Percentiles rank a stretch among this genome's conserved stretches.
Conservation (phyloP, 805 yeast species). For the Candida manassasensis region DNA sequence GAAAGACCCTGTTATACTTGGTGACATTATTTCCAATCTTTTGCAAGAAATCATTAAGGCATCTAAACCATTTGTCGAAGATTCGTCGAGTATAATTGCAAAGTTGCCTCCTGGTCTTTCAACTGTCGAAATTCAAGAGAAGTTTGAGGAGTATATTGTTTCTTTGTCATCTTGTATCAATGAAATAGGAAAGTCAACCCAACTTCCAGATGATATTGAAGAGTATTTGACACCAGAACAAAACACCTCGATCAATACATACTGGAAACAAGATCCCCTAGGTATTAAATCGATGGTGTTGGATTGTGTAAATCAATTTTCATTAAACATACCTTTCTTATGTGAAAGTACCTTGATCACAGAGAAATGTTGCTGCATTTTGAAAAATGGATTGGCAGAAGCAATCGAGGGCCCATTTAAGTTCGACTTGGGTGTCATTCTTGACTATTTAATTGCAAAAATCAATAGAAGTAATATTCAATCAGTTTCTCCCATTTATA, state of each 20-base stretch:
- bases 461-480: constrained; percentile 20
- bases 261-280: constrained; percentile 49
- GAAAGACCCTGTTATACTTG: constrained; percentile 37
- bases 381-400: constrained; percentile 64
- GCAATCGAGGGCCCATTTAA: constrained; percentile 62
- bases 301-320: constrained; percentile 36
- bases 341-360: constrained; percentile 46
- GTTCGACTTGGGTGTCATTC: constrained; percentile 37
- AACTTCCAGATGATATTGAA: constrained; percentile 55
- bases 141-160: constrained; percentile 41
- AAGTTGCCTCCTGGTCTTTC: neutral
- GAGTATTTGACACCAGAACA: constrained; percentile 34
- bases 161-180: constrained; percentile 60
- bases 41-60: constrained; percentile 14
- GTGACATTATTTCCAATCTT: constrained; percentile 17
- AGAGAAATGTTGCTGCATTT: constrained; percentile 59
- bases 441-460: constrained; percentile 36
- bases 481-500: constrained; percentile 41
- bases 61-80: constrained; percentile 4
- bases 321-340: constrained; percentile 34
- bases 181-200: constrained; percentile 70
- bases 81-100: constrained; percentile 5
- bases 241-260: constrained; percentile 21
- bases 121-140: constrained; percentile 9
- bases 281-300: constrained; percentile 40